Evolutionary conservation across 2,329 filamentous ascomycete species (phyloP).

Genomic region (Massarina eburnea): DNA sequence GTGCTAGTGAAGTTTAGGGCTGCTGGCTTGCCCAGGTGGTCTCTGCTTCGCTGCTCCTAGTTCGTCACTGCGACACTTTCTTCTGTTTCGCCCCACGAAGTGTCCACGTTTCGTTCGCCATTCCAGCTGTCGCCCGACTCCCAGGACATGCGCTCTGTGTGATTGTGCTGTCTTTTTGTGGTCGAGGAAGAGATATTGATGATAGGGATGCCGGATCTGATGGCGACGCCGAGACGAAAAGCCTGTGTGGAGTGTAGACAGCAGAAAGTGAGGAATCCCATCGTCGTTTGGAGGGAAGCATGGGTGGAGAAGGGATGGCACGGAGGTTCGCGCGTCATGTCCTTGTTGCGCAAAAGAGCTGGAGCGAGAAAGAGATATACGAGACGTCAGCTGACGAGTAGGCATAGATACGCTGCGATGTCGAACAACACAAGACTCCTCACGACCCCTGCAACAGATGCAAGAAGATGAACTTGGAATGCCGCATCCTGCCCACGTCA

Average conservation of each 20-base stretch:
- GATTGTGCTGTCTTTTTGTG: too few species aligned
- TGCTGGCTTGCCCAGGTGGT: not conserved
- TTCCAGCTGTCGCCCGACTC: too few species aligned
- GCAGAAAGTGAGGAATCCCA: slow-evolving; percentile 39
- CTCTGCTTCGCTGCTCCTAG: not conserved
- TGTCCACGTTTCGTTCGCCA: too few species aligned
- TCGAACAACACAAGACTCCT: slow-evolving; percentile 41
- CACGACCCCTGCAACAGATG: slow-evolving; percentile 40
- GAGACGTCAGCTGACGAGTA: slow-evolving; percentile 13
- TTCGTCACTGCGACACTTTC: too few species aligned
- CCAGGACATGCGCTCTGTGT: slow-evolving; percentile 15
- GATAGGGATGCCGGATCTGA: slow-evolving; percentile 1
- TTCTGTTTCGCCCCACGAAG: slow-evolving; percentile 14
- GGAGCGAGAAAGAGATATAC: not conserved
- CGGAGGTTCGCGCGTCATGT: not conserved
- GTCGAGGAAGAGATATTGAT: too few species aligned
- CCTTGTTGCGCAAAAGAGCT: too few species aligned
- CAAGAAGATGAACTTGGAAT: slow-evolving; percentile 40
- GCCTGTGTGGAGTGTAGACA: slow-evolving; percentile 43
- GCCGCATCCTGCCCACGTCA: slow-evolving; percentile 39
- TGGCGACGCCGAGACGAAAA: slow-evolving; percentile 39
- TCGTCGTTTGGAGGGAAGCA: not conserved
- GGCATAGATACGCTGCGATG: slow-evolving; percentile 41
- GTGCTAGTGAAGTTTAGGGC: not conserved
- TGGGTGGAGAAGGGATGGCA: not conserved